Base-by-base conservation (phyloP, 2,329 filamentous ascomycete species). In the Magnaporthales sp. region DNA sequence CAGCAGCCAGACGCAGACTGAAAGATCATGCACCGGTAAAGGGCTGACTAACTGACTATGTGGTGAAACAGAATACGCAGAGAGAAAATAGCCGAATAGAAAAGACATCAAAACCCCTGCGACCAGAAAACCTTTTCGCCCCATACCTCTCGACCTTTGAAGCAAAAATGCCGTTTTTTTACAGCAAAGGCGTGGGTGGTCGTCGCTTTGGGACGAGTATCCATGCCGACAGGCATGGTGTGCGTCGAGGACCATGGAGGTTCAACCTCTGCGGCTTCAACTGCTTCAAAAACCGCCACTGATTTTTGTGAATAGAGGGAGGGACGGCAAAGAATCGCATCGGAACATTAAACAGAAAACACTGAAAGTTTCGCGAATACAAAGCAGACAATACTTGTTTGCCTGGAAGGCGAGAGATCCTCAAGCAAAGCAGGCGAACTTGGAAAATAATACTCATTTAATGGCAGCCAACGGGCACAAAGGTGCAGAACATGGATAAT, bases 151-250 rank as follows among this genome's bases (percentile, higher is more conserved):
- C n/a, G n/a, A n/a, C n/a, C n/a, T n/a, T n/a, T n/a, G n/a, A n/a
- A n/a, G 2, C 6, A 7, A 58, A 26, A 38, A 84, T 84, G 81
- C 80, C 78, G 67, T 74, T 84, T 67, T 81, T 80, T 73, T 83
- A 79, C 71, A 74, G 74, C 66, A 83, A 81, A 70, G 73, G 74
- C 64, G 66, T 84, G 69, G 83, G 83, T 69, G 78, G 79, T 65
- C 78, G 79, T 38, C 81, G 81, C 70, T 80, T 84, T 69, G 83
- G 83, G 69, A 84, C 83, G 38, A 83, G 75, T 71, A 74, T 85
- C 66, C 75, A 77, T 38, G 80, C 79, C 24, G 77, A 80, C 72
- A 77, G 76, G 11, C 74, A 81, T 69, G 83, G 82, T 62, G 74
- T 84, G 8, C 80, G 77, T 64, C 78, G 80, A 11, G 83, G 82